Conservation (phyloP, 1,139 yeast species). For the Yamadazyma mexicana region DNA sequence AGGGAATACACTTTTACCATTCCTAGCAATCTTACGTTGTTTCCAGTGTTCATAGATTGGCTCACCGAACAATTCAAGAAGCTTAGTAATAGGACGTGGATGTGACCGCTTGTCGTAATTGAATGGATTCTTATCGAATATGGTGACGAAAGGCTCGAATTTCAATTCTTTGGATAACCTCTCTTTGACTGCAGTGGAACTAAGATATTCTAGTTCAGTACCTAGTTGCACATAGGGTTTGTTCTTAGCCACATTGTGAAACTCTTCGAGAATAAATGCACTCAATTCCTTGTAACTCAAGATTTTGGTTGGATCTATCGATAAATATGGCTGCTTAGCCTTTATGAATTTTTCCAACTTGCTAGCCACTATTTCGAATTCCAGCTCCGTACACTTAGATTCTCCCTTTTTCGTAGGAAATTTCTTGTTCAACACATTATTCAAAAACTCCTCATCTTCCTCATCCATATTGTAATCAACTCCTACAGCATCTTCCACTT, state of each 20-base stretch:
- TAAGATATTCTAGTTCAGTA: conserved; percentile 33
- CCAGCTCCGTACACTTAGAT: conserved; percentile 63
- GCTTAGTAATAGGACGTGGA: conserved; percentile 47
- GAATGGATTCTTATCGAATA: conserved; percentile 50
- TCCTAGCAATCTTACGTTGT: conserved; percentile 63
- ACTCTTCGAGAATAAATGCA: conserved; percentile 42
- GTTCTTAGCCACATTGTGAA: conserved; percentile 27
- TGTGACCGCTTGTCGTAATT: conserved; percentile 18
- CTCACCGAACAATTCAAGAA: conserved; percentile 66
- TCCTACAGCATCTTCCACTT: conserved; percentile 92
- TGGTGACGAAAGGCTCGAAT: conserved; percentile 41
- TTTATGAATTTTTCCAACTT: conserved; percentile 71
- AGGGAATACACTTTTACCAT: conserved; percentile 75
- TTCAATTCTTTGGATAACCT: conserved; percentile 39
- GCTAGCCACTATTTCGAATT: conserved; percentile 79
- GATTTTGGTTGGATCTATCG: conserved; percentile 81
- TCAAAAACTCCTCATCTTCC: conserved; percentile 69
- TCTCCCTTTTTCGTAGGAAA: conserved; percentile 23
- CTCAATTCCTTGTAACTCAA: conserved; percentile 69
- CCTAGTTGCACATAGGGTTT: conserved; percentile 32
- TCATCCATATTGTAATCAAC: conserved; percentile 91
- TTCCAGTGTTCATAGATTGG: conserved; percentile 83
- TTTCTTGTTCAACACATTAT: conserved; percentile 36
- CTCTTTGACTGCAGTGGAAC: conserved; percentile 40
- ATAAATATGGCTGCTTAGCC: conserved; percentile 83